phyloP scores from a whole-genome alignment of 116 monocot species.

The Zostera marina region DNA sequence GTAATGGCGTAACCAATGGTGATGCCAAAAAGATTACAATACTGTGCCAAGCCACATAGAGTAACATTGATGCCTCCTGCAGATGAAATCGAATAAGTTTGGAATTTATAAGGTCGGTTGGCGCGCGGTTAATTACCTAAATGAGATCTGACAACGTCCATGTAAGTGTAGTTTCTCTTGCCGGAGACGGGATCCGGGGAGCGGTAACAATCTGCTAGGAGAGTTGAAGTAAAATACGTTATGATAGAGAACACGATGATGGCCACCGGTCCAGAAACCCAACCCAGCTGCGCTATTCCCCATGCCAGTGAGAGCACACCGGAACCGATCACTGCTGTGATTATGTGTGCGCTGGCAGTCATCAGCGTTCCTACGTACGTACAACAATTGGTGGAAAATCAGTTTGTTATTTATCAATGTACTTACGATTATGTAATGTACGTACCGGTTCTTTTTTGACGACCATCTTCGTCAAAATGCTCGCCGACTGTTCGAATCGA shows the following conservation, averaged over 20 bases:
- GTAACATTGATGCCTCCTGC: conserved; percentile 34
- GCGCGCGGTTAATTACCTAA: conserved; percentile 13
- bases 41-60: conserved; percentile 66
- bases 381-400: no score
- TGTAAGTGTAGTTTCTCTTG: conserved; percentile 47
- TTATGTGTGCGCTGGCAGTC: conserved; percentile 61
- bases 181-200: conserved; percentile 28
- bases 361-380: conserved; percentile 26
- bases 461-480: conserved; percentile 20
- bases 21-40: conserved; percentile 47
- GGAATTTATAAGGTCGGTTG: background rate
- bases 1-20: conserved; percentile 78
- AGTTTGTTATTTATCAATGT: no score
- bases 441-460: conserved; percentile 12
- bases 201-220: conserved; percentile 50
- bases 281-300: conserved; percentile 54
- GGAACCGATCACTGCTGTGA: conserved; percentile 67
- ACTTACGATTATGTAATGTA: no score
- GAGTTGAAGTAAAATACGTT: conserved; percentile 41
- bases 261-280: conserved; percentile 26
- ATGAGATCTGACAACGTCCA: conserved; percentile 33
- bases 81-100: background rate
- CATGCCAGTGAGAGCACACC: conserved; percentile 57
- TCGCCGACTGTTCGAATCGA: no score
- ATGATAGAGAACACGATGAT: conserved; percentile 35